These are phyloP conservation scores for Phialemoniopsis sp. DNA, from an alignment of 2,329 filamentous ascomycete species.

Conservation along the genomic window DNA sequence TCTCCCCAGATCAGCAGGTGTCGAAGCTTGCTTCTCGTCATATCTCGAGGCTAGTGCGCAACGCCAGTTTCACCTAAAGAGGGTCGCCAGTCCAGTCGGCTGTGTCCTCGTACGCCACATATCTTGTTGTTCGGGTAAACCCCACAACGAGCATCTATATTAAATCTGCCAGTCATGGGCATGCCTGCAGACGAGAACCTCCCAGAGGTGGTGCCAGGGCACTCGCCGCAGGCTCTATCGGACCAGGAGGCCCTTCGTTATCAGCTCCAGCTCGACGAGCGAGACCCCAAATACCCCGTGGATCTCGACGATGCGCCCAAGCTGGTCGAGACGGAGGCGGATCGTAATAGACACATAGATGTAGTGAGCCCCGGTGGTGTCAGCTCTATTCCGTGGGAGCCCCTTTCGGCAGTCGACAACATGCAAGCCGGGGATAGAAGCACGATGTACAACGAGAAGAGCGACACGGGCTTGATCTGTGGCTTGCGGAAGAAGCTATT, in stretches of 20 bases:
- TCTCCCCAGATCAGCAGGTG: too few species aligned
- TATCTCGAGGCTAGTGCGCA: too few species aligned
- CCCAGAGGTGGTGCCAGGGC: constrained; percentile 14
- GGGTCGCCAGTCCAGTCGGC: too few species aligned
- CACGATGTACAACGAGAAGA: not conserved
- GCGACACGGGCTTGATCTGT: constrained; percentile 10
- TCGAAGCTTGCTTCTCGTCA: too few species aligned
- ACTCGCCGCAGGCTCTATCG: constrained; percentile 10
- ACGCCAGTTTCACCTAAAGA: too few species aligned
- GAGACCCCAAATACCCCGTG: constrained; percentile 14
- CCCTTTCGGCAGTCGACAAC: constrained; percentile 3
- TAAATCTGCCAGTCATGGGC: too few species aligned
- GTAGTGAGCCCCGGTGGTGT: constrained; percentile 7
- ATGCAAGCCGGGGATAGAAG: not conserved
- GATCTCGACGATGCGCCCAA: constrained; percentile 14
- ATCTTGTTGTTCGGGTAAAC: too few species aligned
- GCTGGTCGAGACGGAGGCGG: constrained; percentile 3
- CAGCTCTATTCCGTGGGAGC: constrained; percentile 11
- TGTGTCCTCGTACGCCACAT: too few species aligned
- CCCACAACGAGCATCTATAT: too few species aligned
- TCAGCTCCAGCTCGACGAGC: constrained; percentile 6
- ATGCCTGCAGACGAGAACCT: constrained; percentile 10
- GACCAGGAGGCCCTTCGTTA: constrained; percentile 2
- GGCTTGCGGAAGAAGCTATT: constrained; percentile 14
- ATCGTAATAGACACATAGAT: not conserved